phyloP scores from a whole-genome alignment of 2,329 filamentous ascomycete species.

The Colletotrichum sp. region DNA sequence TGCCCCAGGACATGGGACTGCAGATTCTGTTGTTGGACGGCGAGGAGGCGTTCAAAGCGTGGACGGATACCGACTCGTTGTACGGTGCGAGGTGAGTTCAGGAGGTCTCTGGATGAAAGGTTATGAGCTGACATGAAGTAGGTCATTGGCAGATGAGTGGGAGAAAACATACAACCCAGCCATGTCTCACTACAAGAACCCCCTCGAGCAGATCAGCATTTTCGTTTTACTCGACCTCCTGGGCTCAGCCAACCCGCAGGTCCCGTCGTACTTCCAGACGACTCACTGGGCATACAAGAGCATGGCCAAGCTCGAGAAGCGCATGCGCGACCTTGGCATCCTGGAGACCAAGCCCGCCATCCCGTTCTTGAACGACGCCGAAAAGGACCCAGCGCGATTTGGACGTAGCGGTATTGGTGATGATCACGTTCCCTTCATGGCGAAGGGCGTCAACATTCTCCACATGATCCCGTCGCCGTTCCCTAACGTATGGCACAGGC shows the following conservation, averaged over 20 bases:
- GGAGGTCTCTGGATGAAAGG: not conserved
- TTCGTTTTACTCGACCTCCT: conserved; percentile 80
- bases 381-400: conserved; percentile 45
- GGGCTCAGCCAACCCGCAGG: conserved; percentile 61
- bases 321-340: conserved; percentile 63
- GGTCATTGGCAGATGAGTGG: conserved; percentile 75
- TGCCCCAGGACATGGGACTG: conserved; percentile 74
- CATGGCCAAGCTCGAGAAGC: conserved; percentile 68
- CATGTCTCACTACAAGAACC: conserved; percentile 71
- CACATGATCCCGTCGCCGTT: conserved; percentile 79
- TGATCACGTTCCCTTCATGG: conserved; percentile 81
- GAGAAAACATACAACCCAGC: conserved; percentile 69
- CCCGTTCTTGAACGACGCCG: conserved; percentile 62
- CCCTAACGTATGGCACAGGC: conserved; percentile 74
- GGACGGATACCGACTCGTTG: conserved; percentile 76
- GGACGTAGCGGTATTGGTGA: conserved; percentile 59
- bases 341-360: conserved; percentile 45
- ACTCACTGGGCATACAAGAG: conserved; percentile 83
- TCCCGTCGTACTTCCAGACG: conserved; percentile 77
- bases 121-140: conserved; percentile 25
- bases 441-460: conserved; percentile 74
- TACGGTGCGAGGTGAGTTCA: conserved; percentile 72
- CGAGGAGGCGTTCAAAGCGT: conserved; percentile 78
- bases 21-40: conserved; percentile 84
- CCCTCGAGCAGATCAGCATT: conserved; percentile 74